phyloP scores from a whole-genome alignment of 495 filamentous ascomycete genomes.

The Hypoxylon fuscum region DNA sequence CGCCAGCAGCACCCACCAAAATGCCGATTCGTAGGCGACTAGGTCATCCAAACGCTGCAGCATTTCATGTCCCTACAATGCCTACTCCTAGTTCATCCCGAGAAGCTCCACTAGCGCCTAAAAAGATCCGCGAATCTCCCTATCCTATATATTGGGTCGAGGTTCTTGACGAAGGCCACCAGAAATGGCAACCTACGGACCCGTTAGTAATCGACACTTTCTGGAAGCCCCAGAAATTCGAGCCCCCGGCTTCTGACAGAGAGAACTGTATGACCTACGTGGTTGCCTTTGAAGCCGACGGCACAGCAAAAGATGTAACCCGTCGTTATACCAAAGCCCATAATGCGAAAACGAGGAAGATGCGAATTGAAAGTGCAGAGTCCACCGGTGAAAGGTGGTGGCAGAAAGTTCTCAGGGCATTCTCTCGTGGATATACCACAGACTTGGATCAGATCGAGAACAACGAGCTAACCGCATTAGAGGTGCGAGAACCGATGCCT shows the following conservation, averaged over 20 bases:
- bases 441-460: slow-evolving; percentile 86
- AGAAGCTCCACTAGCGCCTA: slow-evolving; percentile 43
- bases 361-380: slow-evolving; percentile 72
- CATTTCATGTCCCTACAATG: slow-evolving; percentile 47
- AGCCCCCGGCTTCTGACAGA: slow-evolving; percentile 78
- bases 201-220: slow-evolving; percentile 81
- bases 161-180: slow-evolving; percentile 79
- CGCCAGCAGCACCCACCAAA: slow-evolving; percentile 17
- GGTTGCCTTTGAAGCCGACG: slow-evolving; percentile 81
- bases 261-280: slow-evolving; percentile 83
- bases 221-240: slow-evolving; percentile 73
- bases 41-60: slow-evolving; percentile 54
- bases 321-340: slow-evolving; percentile 80
- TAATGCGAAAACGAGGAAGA: slow-evolving; percentile 85
- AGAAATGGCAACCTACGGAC: slow-evolving; percentile 93
- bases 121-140: slow-evolving; percentile 65
- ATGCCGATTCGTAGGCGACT: slow-evolving; percentile 48
- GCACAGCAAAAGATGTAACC: slow-evolving; percentile 80
- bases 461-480: slow-evolving; percentile 73
- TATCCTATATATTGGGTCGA: slow-evolving; percentile 95
- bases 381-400: slow-evolving; percentile 78
- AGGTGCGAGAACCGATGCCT: slow-evolving; percentile 86
- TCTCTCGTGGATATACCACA: slow-evolving; percentile 60
- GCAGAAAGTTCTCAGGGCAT: slow-evolving; percentile 66
- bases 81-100: slow-evolving; percentile 34